phyloP scores from a whole-genome alignment of 2,329 filamentous ascomycete species.

The Sporothrix protearum region DNA sequence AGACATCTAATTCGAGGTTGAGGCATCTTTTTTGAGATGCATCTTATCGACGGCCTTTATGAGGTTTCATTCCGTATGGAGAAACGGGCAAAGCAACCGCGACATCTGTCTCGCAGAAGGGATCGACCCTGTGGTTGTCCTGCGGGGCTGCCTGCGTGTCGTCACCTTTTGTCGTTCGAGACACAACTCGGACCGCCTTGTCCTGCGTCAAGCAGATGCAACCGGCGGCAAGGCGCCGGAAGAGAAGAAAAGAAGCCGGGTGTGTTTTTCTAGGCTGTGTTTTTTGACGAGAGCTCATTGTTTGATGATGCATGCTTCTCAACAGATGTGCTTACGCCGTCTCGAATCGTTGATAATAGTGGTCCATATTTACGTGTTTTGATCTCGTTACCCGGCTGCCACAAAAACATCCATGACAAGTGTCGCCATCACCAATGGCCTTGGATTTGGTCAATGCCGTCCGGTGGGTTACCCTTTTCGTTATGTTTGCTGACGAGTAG shows the following conservation, averaged over 20 bases:
- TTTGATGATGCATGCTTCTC: not conserved
- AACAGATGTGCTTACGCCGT: not conserved
- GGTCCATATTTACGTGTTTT: not conserved
- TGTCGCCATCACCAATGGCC: not conserved
- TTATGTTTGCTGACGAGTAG: not conserved
- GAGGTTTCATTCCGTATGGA: constrained; percentile 5
- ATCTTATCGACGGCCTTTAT: not conserved
- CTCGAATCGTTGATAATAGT: not conserved
- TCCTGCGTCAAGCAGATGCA: not conserved
- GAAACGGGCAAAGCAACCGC: not conserved
- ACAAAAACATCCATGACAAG: not conserved
- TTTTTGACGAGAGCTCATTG: not conserved
- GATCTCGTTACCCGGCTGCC: not conserved
- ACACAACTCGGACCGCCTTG: not conserved
- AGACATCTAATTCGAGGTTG: not conserved
- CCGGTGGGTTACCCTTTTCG: not conserved
- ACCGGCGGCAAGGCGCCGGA: not conserved
- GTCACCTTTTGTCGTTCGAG: not conserved
- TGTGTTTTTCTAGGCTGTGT: not conserved
- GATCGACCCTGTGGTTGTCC: not conserved
- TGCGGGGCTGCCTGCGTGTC: not conserved
- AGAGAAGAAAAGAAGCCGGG: not conserved
- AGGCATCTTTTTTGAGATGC: not conserved
- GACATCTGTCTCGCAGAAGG: not conserved
- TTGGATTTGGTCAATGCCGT: not conserved